phyloP scores from a whole-genome alignment of 129 eudicot genomes.

The Tagetes erecta region DNA sequence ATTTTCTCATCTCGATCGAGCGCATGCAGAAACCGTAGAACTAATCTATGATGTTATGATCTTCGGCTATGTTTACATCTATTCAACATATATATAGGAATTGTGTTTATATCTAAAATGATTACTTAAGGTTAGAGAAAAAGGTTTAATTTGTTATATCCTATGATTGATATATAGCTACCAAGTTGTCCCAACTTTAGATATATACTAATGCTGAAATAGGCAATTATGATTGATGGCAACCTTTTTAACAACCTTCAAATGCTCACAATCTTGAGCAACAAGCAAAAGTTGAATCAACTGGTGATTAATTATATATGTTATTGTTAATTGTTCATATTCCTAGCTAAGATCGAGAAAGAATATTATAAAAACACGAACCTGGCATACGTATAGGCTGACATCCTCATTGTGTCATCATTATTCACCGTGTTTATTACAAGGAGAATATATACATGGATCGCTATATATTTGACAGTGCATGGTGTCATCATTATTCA shows the following conservation, averaged over 20 bases:
- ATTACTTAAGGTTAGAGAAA: background rate
- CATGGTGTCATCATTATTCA: slow-evolving; percentile 3
- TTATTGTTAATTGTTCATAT: background rate
- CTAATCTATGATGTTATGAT: slow-evolving; percentile 18
- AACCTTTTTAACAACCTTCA: background rate
- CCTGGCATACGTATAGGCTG: background rate
- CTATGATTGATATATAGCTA: slow-evolving; percentile 26
- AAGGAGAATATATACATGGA: background rate
- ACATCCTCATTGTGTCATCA: slow-evolving; percentile 6
- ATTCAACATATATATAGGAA: slow-evolving; percentile 8
- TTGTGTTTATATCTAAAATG: too few relatives aligned
- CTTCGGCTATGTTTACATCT: slow-evolving; percentile 11
- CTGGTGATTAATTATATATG: slow-evolving; percentile 6
- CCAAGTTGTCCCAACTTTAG: background rate
- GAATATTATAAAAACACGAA: background rate
- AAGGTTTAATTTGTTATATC: slow-evolving; percentile 1
- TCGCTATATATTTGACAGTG: background rate
- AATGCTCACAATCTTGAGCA: slow-evolving; percentile 20
- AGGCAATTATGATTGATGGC: too few relatives aligned
- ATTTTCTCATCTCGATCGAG: too few relatives aligned
- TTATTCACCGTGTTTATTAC: background rate
- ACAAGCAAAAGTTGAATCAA: slow-evolving; percentile 29
- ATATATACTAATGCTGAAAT: slow-evolving; percentile 21
- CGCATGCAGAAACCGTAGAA: slow-evolving; percentile 25
- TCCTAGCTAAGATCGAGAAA: background rate